Conservation (phyloP, 169 alveolate species). For the Plasmodium vinckei region DNA sequence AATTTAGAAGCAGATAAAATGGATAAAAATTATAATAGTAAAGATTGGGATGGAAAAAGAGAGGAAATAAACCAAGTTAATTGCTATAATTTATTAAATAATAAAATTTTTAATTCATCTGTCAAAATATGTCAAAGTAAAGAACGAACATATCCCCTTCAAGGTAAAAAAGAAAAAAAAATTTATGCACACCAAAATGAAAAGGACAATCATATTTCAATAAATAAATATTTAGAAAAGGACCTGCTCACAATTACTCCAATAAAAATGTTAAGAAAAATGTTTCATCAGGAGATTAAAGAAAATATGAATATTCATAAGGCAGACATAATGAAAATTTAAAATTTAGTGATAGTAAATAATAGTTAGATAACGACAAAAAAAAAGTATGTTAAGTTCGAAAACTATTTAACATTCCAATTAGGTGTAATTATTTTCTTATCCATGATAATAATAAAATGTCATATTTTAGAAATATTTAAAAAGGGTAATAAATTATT, state of each 20-base stretch:
- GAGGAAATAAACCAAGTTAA: no score
- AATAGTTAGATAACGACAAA: background rate
- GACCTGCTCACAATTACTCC: conserved; percentile 14
- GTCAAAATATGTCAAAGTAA: background rate
- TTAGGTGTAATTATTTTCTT: no score
- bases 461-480: no score
- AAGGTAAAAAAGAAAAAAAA: conserved; percentile 12
- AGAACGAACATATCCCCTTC: no score
- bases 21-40: no score
- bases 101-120: background rate
- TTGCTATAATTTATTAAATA: background rate
- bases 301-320: conserved; percentile 8
- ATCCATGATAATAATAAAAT: no score
- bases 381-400: background rate
- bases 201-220: background rate
- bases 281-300: conserved; percentile 21
- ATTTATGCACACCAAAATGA: background rate
- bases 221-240: background rate
- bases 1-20: no score
- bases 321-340: background rate
- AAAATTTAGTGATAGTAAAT: background rate
- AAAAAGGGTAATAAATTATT: no score
- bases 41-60: no score
- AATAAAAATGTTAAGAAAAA: conserved; percentile 33
- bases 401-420: no score